A percentile compares a stretch with the other conserved stretches of the same genome.
Conservation (phyloP, 192 early-diverging fungal genomes). For the Rhizoclosmatium sp. region DNA sequence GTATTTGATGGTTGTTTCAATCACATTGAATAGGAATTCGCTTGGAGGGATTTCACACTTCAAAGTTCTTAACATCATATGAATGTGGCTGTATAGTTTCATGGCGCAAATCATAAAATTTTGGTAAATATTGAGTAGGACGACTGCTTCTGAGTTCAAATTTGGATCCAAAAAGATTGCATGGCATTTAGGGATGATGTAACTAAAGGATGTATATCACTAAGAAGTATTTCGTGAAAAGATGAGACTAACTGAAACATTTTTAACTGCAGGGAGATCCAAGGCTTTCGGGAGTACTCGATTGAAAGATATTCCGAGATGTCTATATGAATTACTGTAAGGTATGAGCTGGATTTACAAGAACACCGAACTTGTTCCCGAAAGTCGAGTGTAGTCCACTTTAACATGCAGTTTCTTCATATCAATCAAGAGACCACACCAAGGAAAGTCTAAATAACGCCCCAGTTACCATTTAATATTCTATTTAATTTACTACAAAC, state of each 20-base stretch:
- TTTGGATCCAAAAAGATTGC: constrained; percentile 69
- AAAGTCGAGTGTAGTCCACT: constrained; percentile 72
- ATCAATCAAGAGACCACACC: constrained; percentile 85
- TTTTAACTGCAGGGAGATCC: constrained; percentile 55
- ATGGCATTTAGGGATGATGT: constrained; percentile 68
- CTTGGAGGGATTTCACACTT: neutral
- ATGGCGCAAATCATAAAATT: constrained; percentile 77
- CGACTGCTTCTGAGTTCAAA: constrained; percentile 65
- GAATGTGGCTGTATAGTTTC: constrained; percentile 56
- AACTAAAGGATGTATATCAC: constrained; percentile 45
- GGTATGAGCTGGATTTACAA: neutral
- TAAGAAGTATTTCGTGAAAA: constrained; percentile 3
- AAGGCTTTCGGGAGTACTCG: constrained; percentile 48
- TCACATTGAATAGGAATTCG: constrained; percentile 45
- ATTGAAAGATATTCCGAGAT: constrained; percentile 58
- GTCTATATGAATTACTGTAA: constrained; percentile 37
- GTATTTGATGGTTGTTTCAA: constrained; percentile 41
- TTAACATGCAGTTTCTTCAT: constrained; percentile 70
- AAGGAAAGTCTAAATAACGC: constrained; percentile 68
- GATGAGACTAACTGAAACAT: constrained; percentile 50
- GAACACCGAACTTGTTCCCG: constrained; percentile 37
- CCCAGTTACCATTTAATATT: neutral
- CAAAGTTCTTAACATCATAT: neutral
- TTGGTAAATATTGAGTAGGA: constrained; percentile 82
- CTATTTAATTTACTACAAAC: neutral